These are phyloP conservation scores for Penicillium sp. DNA, from an alignment of 2,329 filamentous ascomycete genomes.

Conservation along the genomic window DNA sequence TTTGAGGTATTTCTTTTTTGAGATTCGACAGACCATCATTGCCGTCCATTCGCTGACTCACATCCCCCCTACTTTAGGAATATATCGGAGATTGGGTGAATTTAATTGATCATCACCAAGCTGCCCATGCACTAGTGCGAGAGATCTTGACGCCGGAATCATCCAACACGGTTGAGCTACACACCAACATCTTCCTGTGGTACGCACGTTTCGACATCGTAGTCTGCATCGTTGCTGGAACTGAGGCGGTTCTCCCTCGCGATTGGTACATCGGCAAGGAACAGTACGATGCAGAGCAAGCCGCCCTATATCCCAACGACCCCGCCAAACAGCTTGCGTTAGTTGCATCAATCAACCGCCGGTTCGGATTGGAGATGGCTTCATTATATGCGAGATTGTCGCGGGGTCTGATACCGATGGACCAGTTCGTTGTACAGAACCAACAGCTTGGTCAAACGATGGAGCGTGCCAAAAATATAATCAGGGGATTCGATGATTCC, in stretches of 20 bases:
- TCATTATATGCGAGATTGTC: conserved; percentile 72
- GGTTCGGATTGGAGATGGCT: conserved; percentile 80
- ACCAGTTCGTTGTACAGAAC: conserved; percentile 69
- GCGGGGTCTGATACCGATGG: conserved; percentile 65
- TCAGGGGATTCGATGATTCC: conserved; percentile 68
- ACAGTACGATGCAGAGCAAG: conserved; percentile 65
- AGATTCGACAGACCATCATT: background rate
- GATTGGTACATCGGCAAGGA: conserved; percentile 76
- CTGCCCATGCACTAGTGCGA: conserved; percentile 79
- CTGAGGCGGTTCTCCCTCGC: conserved; percentile 71
- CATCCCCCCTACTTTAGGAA: conserved; percentile 63
- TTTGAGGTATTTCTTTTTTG: conserved; percentile 72
- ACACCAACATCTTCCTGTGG: conserved; percentile 80
- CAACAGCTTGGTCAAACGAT: conserved; percentile 53
- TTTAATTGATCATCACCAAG: conserved; percentile 87
- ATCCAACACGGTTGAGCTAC: conserved; percentile 70
- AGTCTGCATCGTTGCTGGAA: conserved; percentile 79
- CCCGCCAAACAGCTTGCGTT: conserved; percentile 70
- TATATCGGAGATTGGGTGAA: conserved; percentile 96
- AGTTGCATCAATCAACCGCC: conserved; percentile 67
- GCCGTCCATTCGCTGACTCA: conserved; percentile 3
- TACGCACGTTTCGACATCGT: conserved; percentile 88
- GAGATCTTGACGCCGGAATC: conserved; percentile 77
- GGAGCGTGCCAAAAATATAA: conserved; percentile 49
- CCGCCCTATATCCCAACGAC: conserved; percentile 63